Evolutionary conservation across 2,329 filamentous ascomycete genomes (phyloP), one percentile per base, ranked within the genome.

Genomic region (Trichoderma asperellum): DNA sequence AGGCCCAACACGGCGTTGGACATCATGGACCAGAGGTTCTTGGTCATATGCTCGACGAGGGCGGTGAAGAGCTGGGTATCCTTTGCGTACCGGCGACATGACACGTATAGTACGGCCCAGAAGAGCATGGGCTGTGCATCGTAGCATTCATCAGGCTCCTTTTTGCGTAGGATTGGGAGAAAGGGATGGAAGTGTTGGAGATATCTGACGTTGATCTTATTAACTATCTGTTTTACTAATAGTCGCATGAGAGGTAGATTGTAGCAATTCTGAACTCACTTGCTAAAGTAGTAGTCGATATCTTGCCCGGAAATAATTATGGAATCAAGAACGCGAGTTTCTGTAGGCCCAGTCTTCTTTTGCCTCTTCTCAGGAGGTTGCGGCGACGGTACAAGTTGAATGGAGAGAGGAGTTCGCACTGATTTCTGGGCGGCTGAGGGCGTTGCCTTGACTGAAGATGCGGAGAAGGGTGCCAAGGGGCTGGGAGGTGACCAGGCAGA

Each of bases 261-360:
- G 32, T 11, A 43, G 18, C 16, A 43, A 4, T 16, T 12, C 16
- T 32, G 6, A 8, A 70, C 77, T 68, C 71, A 85, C 82, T 83
- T 85, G 69, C 84, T 80, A 74, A 87, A 88, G 72, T 88, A 88
- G 73, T 82, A 85, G 67, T 86, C 83, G 65, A 88, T 83, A 55
- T 88, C 85, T 53, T 85, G 82, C 0, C 84, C 83, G 0, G 85
- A 80, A 59, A 88, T 82, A 1, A 84, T 79, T 10, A 82, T 80
- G 4, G 82, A 83, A 2, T 81, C 83, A 12, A 88, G 73, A 5
- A 83, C 79, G 59, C 85, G 80, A 1, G 85, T 76, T 62, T 82
- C 74, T 11, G 77, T 76, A 47, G 77, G 75, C 4, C 76, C 76
- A 18, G 72, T 68, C 63, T 77, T 77, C 58, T 68, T 67, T 11